A percentile compares a stretch with the other conserved stretches of the same genome.
Evolutionary conservation across 2,329 filamentous ascomycete species (phyloP).

Genomic region (Cladosporium sp.): DNA sequence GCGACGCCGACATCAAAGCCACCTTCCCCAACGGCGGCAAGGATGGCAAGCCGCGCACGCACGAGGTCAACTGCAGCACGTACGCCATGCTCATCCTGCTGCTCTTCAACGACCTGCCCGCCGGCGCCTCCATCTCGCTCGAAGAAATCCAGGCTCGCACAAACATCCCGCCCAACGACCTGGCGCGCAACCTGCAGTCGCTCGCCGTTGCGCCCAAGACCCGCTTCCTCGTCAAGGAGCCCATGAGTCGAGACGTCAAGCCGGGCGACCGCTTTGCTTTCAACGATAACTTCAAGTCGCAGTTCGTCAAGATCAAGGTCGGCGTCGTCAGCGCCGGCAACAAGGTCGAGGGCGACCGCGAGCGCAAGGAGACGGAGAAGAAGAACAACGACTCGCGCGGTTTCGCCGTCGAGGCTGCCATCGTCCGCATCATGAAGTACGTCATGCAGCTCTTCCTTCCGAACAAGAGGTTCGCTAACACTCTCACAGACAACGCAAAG

Average conservation of each 20-base stretch:
- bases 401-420: constrained; percentile 67
- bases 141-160: constrained; percentile 81
- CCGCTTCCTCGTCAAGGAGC: constrained; percentile 71
- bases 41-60: constrained; percentile 63
- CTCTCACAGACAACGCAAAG: constrained; percentile 60
- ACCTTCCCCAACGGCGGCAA: constrained; percentile 69
- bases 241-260: constrained; percentile 71
- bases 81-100: constrained; percentile 86
- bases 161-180: constrained; percentile 67
- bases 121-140: constrained; percentile 45
- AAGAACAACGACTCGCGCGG: constrained; percentile 67
- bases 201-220: constrained; percentile 79
- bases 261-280: constrained; percentile 72
- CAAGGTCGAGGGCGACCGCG: constrained; percentile 70
- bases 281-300: constrained; percentile 75
- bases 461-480: constrained; percentile 25
- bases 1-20: constrained; percentile 80
- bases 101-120: constrained; percentile 73
- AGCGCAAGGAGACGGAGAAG: constrained; percentile 64
- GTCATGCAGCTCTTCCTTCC: constrained; percentile 29
- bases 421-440: constrained; percentile 83
- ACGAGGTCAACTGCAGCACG: constrained; percentile 88
- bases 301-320: constrained; percentile 81
- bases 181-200: constrained; percentile 72
- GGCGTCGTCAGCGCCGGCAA: constrained; percentile 74